Evolutionary conservation across 495 filamentous ascomycete genomes (phyloP).

Genomic region (Aspergillus sclerotiicarbonarius): DNA sequence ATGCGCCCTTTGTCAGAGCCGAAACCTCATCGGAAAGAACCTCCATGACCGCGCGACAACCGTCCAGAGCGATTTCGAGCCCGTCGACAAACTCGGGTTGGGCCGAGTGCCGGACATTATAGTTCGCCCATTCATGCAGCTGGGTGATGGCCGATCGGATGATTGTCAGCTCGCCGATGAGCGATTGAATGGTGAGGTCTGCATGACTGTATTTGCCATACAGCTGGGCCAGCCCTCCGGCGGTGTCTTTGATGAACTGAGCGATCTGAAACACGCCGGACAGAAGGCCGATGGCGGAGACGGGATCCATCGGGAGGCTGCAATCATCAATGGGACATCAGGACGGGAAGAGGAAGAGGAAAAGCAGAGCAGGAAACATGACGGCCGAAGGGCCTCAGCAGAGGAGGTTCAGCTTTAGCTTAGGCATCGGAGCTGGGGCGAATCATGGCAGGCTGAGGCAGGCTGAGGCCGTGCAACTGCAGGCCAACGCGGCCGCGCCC

Average conservation of each 20-base stretch:
- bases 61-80: constrained; percentile 40
- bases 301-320: constrained; percentile 29
- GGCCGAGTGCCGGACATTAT: constrained; percentile 26
- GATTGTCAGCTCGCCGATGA: constrained; percentile 39
- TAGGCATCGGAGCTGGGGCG: not conserved
- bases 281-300: constrained; percentile 30
- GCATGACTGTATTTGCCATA: constrained; percentile 40
- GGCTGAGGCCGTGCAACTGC: not conserved
- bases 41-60: constrained; percentile 41
- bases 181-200: constrained; percentile 40
- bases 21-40: constrained; percentile 38
- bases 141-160: constrained; percentile 40
- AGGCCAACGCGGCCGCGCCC: not conserved
- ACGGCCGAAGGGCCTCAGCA: too few relatives aligned
- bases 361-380: too few relatives aligned
- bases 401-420: not conserved
- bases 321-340: not conserved
- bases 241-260: constrained; percentile 33
- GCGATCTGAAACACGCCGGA: constrained; percentile 30
- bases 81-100: constrained; percentile 30
- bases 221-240: constrained; percentile 32
- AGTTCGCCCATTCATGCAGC: constrained; percentile 39
- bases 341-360: too few relatives aligned
- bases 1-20: constrained; percentile 26
- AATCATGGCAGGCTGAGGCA: not conserved